Evolutionary conservation across 805 yeast species (phyloP).

Genomic region (Zygoascus flipseniorum): DNA sequence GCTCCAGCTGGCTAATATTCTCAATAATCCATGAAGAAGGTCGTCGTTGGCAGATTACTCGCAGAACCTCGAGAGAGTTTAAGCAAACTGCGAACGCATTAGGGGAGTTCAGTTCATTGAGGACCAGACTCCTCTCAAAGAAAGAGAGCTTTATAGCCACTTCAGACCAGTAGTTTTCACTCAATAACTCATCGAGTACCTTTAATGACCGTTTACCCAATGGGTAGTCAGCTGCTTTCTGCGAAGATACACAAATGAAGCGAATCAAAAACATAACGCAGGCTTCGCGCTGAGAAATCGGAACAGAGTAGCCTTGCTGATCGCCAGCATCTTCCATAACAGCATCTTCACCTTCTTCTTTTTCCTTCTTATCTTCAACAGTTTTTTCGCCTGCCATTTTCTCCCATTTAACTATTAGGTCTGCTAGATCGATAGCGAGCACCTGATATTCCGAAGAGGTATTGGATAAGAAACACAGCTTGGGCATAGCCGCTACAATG

Average conservation of each 20-base stretch:
- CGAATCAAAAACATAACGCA: conserved; percentile 83
- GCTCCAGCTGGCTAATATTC: conserved; percentile 60
- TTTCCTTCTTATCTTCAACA: conserved; percentile 16
- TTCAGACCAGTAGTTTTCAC: conserved; percentile 76
- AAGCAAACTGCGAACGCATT: conserved; percentile 64
- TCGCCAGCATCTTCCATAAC: conserved; percentile 6
- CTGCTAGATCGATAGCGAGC: conserved; percentile 84
- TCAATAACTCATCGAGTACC: conserved; percentile 64
- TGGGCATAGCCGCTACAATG: conserved; percentile 87
- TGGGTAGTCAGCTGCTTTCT: conserved; percentile 74
- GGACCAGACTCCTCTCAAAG: conserved; percentile 78
- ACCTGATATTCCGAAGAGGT: conserved; percentile 75
- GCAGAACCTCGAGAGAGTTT: conserved; percentile 85
- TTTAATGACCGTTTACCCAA: conserved; percentile 73
- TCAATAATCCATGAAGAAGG: conserved; percentile 68
- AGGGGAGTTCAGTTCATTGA: conserved; percentile 61
- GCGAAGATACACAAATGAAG: conserved; percentile 78
- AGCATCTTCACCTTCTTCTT: conserved; percentile 2
- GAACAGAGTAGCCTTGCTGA: conserved; percentile 45
- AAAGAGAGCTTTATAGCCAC: conserved; percentile 78
- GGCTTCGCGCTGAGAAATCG: conserved; percentile 77
- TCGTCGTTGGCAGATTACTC: conserved; percentile 74
- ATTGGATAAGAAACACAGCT: conserved; percentile 67
- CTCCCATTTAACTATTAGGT: conserved; percentile 82
- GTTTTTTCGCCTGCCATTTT: conserved; percentile 27